These are phyloP conservation scores for Henckelia pumila DNA, from an alignment of 257 asterid genomes.

Conservation along the genomic window DNA sequence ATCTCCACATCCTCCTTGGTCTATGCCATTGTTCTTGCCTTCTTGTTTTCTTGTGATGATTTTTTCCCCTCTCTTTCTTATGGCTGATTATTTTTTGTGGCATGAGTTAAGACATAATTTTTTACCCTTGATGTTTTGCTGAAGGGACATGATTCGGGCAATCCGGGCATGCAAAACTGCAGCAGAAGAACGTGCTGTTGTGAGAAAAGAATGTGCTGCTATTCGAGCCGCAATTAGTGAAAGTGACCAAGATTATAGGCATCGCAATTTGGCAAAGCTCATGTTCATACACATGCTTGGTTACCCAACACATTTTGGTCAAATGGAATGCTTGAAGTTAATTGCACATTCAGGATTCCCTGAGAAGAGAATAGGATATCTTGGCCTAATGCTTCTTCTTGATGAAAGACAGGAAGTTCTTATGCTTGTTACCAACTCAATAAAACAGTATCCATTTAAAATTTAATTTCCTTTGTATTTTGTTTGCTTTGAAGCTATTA, in stretches of 20 bases:
- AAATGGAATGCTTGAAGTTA: conserved; percentile 95
- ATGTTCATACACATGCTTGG: conserved; percentile 99
- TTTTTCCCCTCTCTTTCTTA: neutral
- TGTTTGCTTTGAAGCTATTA: conserved; percentile 21
- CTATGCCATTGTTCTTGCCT: conserved; percentile 1
- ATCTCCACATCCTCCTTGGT: conserved; percentile 8
- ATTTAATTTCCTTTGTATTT: conserved; percentile 18
- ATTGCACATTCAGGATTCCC: conserved; percentile 98
- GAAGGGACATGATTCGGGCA: conserved; percentile 99
- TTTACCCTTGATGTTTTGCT: conserved; percentile 13
- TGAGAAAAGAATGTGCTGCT: conserved; percentile 97
- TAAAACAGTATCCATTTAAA: conserved; percentile 80
- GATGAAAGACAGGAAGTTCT: conserved; percentile 99
- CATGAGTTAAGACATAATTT: neutral
- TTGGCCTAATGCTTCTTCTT: conserved; percentile 96
- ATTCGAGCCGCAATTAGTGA: conserved; percentile 94
- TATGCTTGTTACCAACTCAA: conserved; percentile 97
- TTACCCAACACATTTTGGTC: conserved; percentile 99
- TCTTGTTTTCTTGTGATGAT: neutral
- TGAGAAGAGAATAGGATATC: conserved; percentile 98
- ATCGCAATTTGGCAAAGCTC: conserved; percentile 97
- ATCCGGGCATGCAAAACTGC: conserved; percentile 98
- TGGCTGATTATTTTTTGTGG: neutral
- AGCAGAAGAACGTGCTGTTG: conserved; percentile 97
- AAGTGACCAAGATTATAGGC: conserved; percentile 83